Evolutionary conservation across 1,139 yeast species (phyloP), one percentile per base, ranked within the genome.

Genomic region (Suhomyces panamericanus): DNA sequence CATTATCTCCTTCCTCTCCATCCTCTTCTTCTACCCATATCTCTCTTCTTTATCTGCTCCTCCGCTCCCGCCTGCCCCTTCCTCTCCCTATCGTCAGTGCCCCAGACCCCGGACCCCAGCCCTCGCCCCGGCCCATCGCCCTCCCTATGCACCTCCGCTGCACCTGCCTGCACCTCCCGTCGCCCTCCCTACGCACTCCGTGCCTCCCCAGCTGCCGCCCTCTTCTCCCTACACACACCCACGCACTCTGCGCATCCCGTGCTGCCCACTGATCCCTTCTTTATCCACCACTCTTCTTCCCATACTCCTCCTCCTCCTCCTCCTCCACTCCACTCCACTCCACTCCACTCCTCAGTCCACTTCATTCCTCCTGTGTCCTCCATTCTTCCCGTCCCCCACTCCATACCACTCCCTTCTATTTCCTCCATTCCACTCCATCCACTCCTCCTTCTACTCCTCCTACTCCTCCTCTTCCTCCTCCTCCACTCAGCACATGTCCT

Each of bases 401-500:
- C 34, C 29, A 9, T n/a, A n/a, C n/a, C n/a, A n/a, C n/a, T n/a
- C n/a, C n/a, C n/a, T n/a, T n/a, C n/a, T n/a, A n/a, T n/a, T n/a
- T n/a, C n/a, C 10, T 14, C 32, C 24, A 20, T 7, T 20, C 9
- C 2, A 2, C 14, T 15, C 7, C 38, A 13, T 15, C 26, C 20
- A 16, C 37, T 35, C 38, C 29, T 26, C 30, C 26, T 17, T 33
- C 28, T n/a, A 10, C 35, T 8, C 13, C 27, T 22, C 13, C 40
- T 7, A 7, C 39, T 30, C 12, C 39, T 20, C 11, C 33, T 26
- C 12, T 26, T 15, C 35, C 24, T 20, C 40, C 17, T 29, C 17
- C 39, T 30, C 20, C 28, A 6, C 13, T 32, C 3, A 13, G 17
- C 20, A 28, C 35, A 52, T 51, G 54, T 47, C 54, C 36, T 43